Conservation (phyloP, 306 rosid genomes). For the Prunus dulcis region DNA sequence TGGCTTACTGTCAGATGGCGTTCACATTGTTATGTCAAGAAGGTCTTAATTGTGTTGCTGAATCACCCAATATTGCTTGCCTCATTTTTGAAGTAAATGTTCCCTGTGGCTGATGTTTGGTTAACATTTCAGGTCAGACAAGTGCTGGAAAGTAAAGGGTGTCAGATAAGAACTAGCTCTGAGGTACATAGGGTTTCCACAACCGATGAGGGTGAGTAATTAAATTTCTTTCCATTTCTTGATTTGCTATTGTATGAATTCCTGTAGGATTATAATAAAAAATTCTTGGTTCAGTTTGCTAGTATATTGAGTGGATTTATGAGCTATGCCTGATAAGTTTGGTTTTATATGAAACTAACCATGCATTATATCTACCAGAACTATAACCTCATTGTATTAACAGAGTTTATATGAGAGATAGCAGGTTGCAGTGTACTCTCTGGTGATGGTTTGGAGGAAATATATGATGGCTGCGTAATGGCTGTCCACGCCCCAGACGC, state of each 20-base stretch:
- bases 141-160: conserved; percentile 55
- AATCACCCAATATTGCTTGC: not conserved
- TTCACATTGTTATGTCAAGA: conserved; percentile 61
- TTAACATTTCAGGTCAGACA: conserved; percentile 58
- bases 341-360: no score
- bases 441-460: conserved; percentile 60
- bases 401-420: conserved; percentile 12
- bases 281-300: no score
- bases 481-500: conserved; percentile 90
- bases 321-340: no score
- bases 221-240: not conserved
- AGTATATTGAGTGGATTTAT: no score
- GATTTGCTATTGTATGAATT: not conserved
- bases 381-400: not conserved
- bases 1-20: conserved; percentile 84
- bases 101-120: not conserved
- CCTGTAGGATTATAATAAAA: no score
- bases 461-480: conserved; percentile 57
- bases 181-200: conserved; percentile 56
- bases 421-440: conserved; percentile 59
- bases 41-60: not conserved
- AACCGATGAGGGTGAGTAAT: conserved; percentile 49
- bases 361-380: not conserved
- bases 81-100: not conserved
- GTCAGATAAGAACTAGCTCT: conserved; percentile 48